phyloP scores from a whole-genome alignment of 2,329 filamentous ascomycete species.

The Xylaria sp. region DNA sequence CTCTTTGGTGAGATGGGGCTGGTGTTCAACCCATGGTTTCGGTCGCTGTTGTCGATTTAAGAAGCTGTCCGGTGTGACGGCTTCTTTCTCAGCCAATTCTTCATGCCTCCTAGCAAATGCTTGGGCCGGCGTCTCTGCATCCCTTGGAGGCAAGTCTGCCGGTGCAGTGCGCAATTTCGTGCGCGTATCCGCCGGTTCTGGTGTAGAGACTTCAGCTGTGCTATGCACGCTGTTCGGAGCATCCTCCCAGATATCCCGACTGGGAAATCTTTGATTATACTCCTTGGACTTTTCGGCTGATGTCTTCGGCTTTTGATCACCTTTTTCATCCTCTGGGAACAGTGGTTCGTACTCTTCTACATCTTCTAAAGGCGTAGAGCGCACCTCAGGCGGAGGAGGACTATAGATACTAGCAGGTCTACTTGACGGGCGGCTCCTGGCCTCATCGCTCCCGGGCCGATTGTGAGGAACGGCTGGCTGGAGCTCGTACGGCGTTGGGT shows the following conservation, averaged over 20 bases:
- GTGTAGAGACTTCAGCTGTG: constrained; percentile 84
- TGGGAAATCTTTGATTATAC: constrained; percentile 80
- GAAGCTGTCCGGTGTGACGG: constrained; percentile 59
- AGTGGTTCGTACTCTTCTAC: constrained; percentile 95
- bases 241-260: constrained; percentile 97
- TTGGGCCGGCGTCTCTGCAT: constrained; percentile 67
- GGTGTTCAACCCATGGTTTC: constrained; percentile 58
- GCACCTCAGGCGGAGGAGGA: constrained; percentile 63
- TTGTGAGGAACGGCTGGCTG: constrained; percentile 86
- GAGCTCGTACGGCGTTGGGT: constrained; percentile 72
- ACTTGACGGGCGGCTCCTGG: constrained; percentile 72
- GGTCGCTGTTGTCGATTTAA: constrained; percentile 62
- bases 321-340: constrained; percentile 81
- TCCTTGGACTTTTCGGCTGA: constrained; percentile 61
- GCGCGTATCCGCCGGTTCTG: constrained; percentile 66
- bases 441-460: constrained; percentile 67
- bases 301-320: constrained; percentile 51
- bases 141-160: constrained; percentile 50
- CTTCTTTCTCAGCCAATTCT: constrained; percentile 69
- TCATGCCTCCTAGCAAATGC: constrained; percentile 74
- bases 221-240: constrained; percentile 84
- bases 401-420: constrained; percentile 72
- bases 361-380: constrained; percentile 80
- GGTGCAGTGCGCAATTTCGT: constrained; percentile 53
- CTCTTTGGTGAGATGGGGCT: constrained; percentile 62